Conservation (phyloP, 2,329 filamentous ascomycete species). For the Elsinoe fawcettii region DNA sequence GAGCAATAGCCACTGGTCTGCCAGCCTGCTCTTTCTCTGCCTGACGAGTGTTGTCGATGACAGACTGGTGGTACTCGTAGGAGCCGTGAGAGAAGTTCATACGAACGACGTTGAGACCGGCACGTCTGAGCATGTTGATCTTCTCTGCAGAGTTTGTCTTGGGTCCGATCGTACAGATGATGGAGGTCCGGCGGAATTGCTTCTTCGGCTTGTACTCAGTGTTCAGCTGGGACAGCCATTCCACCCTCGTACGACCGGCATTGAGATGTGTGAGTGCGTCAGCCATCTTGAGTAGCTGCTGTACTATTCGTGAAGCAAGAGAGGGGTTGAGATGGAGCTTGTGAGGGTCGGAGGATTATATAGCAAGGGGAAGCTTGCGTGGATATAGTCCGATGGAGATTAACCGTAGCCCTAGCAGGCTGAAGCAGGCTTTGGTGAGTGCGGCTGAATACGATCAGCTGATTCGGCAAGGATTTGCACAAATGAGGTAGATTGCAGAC, state of each 20-base stretch:
- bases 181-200: constrained; percentile 93
- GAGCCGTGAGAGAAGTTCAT: constrained; percentile 99
- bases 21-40: constrained; percentile 72
- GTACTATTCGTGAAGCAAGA: neutral
- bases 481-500: neutral
- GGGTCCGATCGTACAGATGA: constrained; percentile 97
- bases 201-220: constrained; percentile 79
- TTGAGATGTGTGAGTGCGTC: constrained; percentile 79
- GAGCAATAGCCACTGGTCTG: constrained; percentile 88
- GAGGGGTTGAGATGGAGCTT: neutral
- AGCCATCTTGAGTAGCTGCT: constrained; percentile 42
- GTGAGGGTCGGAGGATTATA: constrained; percentile 9
- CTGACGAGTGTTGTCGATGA: constrained; percentile 89
- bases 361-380: constrained; percentile 4
- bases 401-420: constrained; percentile 3
- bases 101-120: constrained; percentile 94
- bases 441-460: neutral
- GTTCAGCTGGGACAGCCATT: constrained; percentile 72
- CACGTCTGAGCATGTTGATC: constrained; percentile 86
- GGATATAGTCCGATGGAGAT: constrained; percentile 5
- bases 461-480: neutral
- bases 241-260: constrained; percentile 61
- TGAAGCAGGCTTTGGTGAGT: constrained; percentile 4
- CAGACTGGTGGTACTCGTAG: constrained; percentile 95
- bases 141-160: constrained; percentile 98